Percentiles rank a stretch among this genome's conserved stretches.
phyloP scores from a whole-genome alignment of 2,329 filamentous ascomycete species.

The Microsporum ferrugineum region DNA sequence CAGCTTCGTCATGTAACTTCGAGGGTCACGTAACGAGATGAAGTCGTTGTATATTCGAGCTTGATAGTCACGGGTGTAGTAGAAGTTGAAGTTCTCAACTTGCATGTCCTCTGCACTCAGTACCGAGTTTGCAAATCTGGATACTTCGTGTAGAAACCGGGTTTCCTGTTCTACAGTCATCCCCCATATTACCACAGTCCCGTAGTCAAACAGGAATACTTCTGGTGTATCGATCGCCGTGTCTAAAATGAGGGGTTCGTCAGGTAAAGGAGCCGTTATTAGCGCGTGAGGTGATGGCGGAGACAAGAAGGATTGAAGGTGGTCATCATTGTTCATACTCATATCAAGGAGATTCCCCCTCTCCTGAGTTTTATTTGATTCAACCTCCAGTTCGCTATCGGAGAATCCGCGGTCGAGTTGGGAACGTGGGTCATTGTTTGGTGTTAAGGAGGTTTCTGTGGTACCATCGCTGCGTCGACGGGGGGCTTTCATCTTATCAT shows the following conservation, averaged over 20 bases:
- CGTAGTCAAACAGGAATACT: slow-evolving; percentile 93
- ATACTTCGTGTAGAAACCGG: slow-evolving; percentile 82
- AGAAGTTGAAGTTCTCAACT: slow-evolving; percentile 97
- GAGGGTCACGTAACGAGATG: slow-evolving; percentile 84
- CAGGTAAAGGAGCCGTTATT: slow-evolving; percentile 19
- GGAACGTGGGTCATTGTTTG: not conserved
- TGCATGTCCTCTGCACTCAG: slow-evolving; percentile 80
- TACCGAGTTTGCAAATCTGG: slow-evolving; percentile 89
- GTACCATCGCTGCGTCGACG: not conserved
- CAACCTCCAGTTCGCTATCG: slow-evolving; percentile 59
- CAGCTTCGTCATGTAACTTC: slow-evolving; percentile 95
- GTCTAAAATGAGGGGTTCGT: slow-evolving; percentile 58
- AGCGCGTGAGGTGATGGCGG: slow-evolving; percentile 12
- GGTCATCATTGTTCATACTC: slow-evolving; percentile 27
- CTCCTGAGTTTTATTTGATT: slow-evolving; percentile 45
- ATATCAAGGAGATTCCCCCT: slow-evolving; percentile 56
- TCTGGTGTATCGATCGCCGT: slow-evolving; percentile 84
- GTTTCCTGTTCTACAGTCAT: slow-evolving; percentile 87
- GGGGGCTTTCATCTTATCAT: slow-evolving; percentile 28
- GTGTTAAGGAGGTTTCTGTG: not conserved
- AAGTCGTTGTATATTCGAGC: slow-evolving; percentile 99
- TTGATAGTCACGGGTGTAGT: slow-evolving; percentile 96
- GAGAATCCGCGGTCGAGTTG: slow-evolving; percentile 27
- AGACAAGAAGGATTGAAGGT: slow-evolving; percentile 6
- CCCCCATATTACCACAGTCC: slow-evolving; percentile 95